phyloP scores from a whole-genome alignment of 257 asterid species.

The Sherardia arvensis region DNA sequence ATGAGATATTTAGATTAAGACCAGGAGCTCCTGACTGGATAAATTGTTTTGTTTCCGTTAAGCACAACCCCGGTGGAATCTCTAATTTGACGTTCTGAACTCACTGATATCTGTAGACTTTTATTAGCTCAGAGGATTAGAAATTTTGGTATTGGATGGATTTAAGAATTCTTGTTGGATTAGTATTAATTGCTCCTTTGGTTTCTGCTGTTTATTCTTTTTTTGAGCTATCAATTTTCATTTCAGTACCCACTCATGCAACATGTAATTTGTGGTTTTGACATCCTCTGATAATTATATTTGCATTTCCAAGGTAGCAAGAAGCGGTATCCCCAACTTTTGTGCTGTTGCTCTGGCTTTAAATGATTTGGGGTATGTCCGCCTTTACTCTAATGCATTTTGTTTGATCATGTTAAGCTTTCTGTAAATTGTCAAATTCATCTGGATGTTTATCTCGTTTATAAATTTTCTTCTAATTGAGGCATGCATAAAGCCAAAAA shows the following conservation, averaged over 20 bases:
- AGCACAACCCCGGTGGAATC: neutral
- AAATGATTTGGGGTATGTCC: constrained; percentile 80
- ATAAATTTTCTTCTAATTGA: neutral
- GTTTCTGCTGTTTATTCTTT: neutral
- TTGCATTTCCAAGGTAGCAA: constrained; percentile 60
- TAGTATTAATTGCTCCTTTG: neutral
- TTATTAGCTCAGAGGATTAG: neutral
- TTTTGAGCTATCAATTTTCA: neutral
- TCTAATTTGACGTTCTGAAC: neutral
- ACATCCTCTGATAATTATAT: constrained; percentile 3
- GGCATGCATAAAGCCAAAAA: neutral
- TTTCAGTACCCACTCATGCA: neutral
- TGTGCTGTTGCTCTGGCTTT: constrained; percentile 97
- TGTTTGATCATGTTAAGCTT: neutral
- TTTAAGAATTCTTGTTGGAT: neutral
- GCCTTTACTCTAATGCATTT: neutral
- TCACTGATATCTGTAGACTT: neutral
- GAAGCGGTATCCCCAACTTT: constrained; percentile 92
- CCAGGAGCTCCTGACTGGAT: neutral
- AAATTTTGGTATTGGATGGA: neutral
- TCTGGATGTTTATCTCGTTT: neutral
- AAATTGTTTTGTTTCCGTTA: neutral
- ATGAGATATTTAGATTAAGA: neutral
- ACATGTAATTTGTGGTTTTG: neutral
- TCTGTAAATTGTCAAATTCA: neutral